Percentiles rank a stretch among this genome's conserved stretches.
Conservation (phyloP, 768 basidiomycete species). For the Tylopilus intermedius region DNA sequence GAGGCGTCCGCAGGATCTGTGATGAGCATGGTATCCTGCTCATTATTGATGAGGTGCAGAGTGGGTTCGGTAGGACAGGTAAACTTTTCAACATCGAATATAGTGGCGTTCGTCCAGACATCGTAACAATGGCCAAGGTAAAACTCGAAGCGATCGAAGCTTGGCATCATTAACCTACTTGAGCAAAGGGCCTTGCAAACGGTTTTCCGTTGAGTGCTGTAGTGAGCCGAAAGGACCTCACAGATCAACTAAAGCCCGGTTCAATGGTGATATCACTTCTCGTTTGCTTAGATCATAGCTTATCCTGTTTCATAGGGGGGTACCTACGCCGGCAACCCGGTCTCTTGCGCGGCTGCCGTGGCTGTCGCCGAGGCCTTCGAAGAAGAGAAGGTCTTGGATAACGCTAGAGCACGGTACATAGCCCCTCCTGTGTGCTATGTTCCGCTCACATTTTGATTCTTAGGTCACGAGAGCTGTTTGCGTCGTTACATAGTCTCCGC, state of each 20-base stretch:
- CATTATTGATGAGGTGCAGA: slow-evolving; percentile 84
- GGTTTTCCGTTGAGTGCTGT: slow-evolving; percentile 92
- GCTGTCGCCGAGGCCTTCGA: slow-evolving; percentile 75
- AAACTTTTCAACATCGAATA: slow-evolving; percentile 78
- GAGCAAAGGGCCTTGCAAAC: slow-evolving; percentile 68
- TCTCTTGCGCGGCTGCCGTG: slow-evolving; percentile 85
- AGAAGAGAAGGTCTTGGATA: slow-evolving; percentile 77
- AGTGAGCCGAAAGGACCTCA: slow-evolving; percentile 73
- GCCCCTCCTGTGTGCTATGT: background rate
- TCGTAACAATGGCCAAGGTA: slow-evolving; percentile 86
- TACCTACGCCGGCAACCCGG: slow-evolving; percentile 89
- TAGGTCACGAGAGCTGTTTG: slow-evolving; percentile 72
- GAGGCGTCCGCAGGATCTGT: slow-evolving; percentile 78
- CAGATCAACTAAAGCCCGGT: slow-evolving; percentile 74
- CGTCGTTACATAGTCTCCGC: slow-evolving; percentile 52
- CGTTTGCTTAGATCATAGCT: background rate
- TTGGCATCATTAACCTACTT: slow-evolving; percentile 5
- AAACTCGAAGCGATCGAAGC: background rate
- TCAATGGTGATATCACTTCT: slow-evolving; percentile 51
- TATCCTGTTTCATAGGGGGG: slow-evolving; percentile 51
- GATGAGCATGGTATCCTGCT: slow-evolving; percentile 82
- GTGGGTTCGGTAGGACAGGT: slow-evolving; percentile 86
- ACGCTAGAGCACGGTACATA: slow-evolving; percentile 65
- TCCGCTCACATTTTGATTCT: slow-evolving; percentile 1
- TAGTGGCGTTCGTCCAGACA: slow-evolving; percentile 81